Evolutionary conservation across 75 land plant species (phyloP).

Genomic region (Selaginella tamariscina): DNA sequence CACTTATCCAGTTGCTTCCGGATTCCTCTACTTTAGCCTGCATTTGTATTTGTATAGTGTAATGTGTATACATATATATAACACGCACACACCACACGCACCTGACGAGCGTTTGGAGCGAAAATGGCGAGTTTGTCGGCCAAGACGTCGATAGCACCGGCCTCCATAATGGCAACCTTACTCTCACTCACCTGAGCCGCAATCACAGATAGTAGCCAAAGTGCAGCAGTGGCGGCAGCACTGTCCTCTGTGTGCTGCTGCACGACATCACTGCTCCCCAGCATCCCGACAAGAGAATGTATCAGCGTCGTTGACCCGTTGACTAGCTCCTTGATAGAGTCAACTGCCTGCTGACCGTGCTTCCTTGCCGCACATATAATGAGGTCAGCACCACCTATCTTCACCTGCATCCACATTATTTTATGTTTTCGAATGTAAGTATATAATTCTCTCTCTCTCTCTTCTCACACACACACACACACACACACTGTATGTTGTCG

Average conservation of each 20-base stretch:
- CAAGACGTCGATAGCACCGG: constrained; percentile 6
- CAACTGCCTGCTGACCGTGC: background rate
- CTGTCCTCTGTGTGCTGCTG: background rate
- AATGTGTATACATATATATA: background rate
- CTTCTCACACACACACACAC: too few species aligned
- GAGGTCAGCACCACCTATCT: background rate
- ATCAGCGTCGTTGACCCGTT: background rate
- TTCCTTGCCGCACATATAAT: constrained; percentile 5
- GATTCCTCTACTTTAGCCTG: constrained; percentile 1
- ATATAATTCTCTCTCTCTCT: too few species aligned
- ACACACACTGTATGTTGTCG: background rate
- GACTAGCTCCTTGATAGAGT: background rate
- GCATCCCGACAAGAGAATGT: constrained; percentile 7
- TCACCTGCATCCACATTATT: too few species aligned
- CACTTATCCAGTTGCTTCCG: constrained; percentile 5
- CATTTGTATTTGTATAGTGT: background rate
- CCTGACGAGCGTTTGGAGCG: constrained; percentile 9
- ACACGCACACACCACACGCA: background rate
- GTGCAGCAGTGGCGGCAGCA: background rate
- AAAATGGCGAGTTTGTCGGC: constrained; percentile 8
- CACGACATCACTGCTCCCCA: background rate
- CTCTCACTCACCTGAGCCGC: background rate
- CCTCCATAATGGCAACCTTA: constrained; percentile 11
- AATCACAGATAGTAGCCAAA: constrained; percentile 10
- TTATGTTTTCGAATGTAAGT: too few species aligned